Conservation (phyloP, 495 filamentous ascomycete species). For the Tuber melanosporum region DNA sequence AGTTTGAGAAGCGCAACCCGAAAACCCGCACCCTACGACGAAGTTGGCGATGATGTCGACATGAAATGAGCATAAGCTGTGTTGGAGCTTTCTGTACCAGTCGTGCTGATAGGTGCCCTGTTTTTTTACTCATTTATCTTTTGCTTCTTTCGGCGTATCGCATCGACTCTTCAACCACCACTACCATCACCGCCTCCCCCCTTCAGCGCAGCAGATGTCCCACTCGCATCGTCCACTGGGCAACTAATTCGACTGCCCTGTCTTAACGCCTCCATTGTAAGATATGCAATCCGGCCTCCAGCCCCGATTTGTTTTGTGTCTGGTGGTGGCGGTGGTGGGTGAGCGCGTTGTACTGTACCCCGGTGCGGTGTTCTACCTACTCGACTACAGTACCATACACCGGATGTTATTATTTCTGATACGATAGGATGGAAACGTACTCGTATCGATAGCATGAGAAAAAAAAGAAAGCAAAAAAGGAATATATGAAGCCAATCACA, state of each 20-base stretch:
- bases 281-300: background rate
- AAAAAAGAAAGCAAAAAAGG: background rate
- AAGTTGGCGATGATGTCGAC: background rate
- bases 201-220: background rate
- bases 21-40: background rate
- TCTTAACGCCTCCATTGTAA: background rate
- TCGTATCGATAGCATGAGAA: background rate
- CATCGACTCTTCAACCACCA: background rate
- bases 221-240: background rate
- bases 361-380: background rate
- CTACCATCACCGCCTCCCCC: background rate
- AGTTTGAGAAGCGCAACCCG: background rate
- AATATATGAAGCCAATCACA: background rate
- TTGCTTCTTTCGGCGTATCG: background rate
- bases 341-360: background rate
- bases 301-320: background rate
- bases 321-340: background rate
- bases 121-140: background rate
- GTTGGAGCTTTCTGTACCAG: conserved; percentile 1
- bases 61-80: background rate
- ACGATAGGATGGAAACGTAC: background rate
- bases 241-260: background rate
- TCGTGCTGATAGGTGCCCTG: background rate
- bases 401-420: background rate
- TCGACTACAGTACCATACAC: background rate